Evolutionary conservation across 1,284 basidiomycete genomes (phyloP).

Genomic region (Austroboletus novae-zelandiae): DNA sequence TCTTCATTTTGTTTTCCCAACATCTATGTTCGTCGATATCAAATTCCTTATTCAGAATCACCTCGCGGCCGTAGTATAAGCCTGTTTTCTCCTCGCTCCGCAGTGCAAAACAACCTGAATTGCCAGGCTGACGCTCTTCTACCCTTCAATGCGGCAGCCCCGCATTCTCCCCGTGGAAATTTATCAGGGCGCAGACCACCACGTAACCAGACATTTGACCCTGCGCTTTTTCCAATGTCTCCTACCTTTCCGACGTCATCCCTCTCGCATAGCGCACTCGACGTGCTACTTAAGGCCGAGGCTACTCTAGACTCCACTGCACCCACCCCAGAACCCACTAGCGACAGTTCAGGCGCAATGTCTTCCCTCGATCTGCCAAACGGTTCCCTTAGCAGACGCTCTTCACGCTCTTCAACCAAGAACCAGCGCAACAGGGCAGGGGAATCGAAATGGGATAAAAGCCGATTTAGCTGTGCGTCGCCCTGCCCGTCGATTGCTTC

Average conservation of each 20-base stretch:
- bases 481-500: constrained; percentile 29
- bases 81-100: constrained; percentile 32
- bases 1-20: constrained; percentile 15
- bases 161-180: constrained; percentile 29
- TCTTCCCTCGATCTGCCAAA: constrained; percentile 25
- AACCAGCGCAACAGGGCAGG: constrained; percentile 22
- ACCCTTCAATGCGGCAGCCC: constrained; percentile 34
- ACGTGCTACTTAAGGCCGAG: constrained; percentile 33
- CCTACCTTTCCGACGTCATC: constrained; percentile 32
- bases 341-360: constrained; percentile 23
- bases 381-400: constrained; percentile 25
- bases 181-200: constrained; percentile 19
- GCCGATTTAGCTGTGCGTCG: constrained; percentile 29
- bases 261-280: constrained; percentile 29
- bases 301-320: constrained; percentile 16
- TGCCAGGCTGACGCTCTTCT: constrained; percentile 18
- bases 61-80: constrained; percentile 35
- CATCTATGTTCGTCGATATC: constrained; percentile 16
- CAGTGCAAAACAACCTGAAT: constrained; percentile 21
- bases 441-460: constrained; percentile 31
- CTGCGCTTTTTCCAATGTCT: constrained; percentile 22
- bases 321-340: constrained; percentile 15
- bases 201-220: constrained; percentile 25
- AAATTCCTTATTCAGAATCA: constrained; percentile 26
- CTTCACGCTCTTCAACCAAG: constrained; percentile 31